phyloP scores from a whole-genome alignment of 1,139 yeast genomes.

The Debaryomyces sp. region DNA sequence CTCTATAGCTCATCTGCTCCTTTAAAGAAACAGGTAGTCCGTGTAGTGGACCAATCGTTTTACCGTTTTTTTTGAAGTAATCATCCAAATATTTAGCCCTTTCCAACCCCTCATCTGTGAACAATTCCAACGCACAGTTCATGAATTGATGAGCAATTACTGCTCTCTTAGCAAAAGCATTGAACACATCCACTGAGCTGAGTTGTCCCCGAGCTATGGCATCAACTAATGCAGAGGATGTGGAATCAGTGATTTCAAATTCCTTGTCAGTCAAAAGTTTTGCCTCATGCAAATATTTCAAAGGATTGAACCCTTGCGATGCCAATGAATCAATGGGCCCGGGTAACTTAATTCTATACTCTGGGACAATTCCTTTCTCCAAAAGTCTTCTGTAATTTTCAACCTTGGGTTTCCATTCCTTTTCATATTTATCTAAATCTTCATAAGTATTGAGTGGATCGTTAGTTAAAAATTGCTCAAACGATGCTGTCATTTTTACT shows the following conservation, averaged over 20 bases:
- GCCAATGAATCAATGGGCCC: conserved; percentile 43
- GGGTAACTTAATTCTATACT: conserved; percentile 44
- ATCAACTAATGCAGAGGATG: conserved; percentile 38
- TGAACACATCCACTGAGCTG: conserved; percentile 49
- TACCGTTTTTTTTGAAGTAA: conserved; percentile 53
- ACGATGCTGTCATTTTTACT: conserved; percentile 12
- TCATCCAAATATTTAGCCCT: conserved; percentile 38
- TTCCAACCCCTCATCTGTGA: conserved; percentile 37
- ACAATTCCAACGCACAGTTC: conserved; percentile 37
- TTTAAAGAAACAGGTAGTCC: conserved; percentile 80
- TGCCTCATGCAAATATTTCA: conserved; percentile 44
- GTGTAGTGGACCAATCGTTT: conserved; percentile 71
- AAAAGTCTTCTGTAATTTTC: conserved; percentile 50
- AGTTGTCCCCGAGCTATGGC: conserved; percentile 37
- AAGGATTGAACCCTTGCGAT: conserved; percentile 46
- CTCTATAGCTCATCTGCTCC: conserved; percentile 66
- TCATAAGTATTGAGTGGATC: conserved; percentile 40
- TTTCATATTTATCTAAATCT: conserved; percentile 35
- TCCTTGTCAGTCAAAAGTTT: conserved; percentile 48
- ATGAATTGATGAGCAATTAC: conserved; percentile 39
- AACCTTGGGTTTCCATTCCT: conserved; percentile 52
- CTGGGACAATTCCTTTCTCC: conserved; percentile 41
- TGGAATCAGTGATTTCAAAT: conserved; percentile 48
- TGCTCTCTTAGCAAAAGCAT: conserved; percentile 56
- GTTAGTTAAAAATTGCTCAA: conserved; percentile 30